Evolutionary conservation across 495 filamentous ascomycete genomes (phyloP), one percentile per base, ranked within the genome.

Genomic region (Delitschia confertaspora): DNA sequence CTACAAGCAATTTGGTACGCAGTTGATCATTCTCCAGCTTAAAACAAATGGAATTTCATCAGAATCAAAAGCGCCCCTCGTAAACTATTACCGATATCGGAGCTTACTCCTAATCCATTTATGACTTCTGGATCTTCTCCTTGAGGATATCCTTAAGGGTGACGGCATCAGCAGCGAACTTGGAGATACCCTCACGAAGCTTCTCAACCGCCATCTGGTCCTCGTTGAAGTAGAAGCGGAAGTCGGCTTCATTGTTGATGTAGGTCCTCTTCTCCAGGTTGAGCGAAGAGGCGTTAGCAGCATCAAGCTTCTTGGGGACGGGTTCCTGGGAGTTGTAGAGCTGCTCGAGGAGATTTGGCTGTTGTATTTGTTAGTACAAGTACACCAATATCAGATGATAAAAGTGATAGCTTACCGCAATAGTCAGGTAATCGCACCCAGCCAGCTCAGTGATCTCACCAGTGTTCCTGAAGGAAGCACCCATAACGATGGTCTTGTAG

Each of bases 181-280:
- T 94, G 70, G 84, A 89, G 74, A 99, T 99, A 71, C 91, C 91
- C 70, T 96, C 88, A 33, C 86, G 79, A 49, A 99, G 78, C 81
- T 99, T 99, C 79, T 95, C 88, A 48, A 93, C 86, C 41, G 85
- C 91, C 91, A 99, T 99, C 48, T 85, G 76, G 63, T 99, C 85
- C 73, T 96, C 91, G 74, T 99, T 99, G 79, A 99, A 93, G 69
- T 88, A 83, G 75, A 94, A 99, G 63, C 91, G 88, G 87, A 95
- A 99, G 23, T 68, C 58, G 35, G 88, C 51, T 73, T 99, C 93
- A 63, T 91, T 71, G 61, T 83, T 73, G 64, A 99, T 78, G 78
- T 96, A 99, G 37, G 68, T 70, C 73, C 82, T 84, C 85, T 85
- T 93, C 65, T 78, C 65, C 59, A 99, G 78, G 66, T 93, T 65